Conservation (phyloP, 2,329 filamentous ascomycete genomes). For the Chaetomiaceae sp. region DNA sequence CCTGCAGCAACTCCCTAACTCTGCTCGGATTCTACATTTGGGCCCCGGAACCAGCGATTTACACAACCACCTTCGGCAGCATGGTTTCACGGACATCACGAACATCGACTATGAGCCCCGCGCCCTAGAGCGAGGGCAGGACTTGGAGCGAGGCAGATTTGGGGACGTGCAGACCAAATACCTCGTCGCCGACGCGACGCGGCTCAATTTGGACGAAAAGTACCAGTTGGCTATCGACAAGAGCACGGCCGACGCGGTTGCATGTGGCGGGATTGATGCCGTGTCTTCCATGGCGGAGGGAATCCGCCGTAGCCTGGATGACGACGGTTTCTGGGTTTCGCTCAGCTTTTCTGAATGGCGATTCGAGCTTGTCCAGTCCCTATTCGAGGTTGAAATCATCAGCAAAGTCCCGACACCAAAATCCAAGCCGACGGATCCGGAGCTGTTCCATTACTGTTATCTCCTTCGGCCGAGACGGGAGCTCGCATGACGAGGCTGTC, state of each 20-base stretch:
- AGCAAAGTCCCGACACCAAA: conserved; percentile 42
- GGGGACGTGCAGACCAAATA: conserved; percentile 43
- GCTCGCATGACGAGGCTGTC: background rate
- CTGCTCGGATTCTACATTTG: conserved; percentile 41
- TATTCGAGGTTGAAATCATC: conserved; percentile 40
- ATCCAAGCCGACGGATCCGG: conserved; percentile 39
- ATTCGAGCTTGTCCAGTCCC: conserved; percentile 32
- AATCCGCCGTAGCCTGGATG: conserved; percentile 34
- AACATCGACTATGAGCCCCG: conserved; percentile 50
- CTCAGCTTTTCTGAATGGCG: conserved; percentile 43
- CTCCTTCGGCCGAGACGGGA: conserved; percentile 33
- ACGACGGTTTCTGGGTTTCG: conserved; percentile 43
- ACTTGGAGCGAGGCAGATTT: conserved; percentile 39
- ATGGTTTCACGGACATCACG: conserved; percentile 41
- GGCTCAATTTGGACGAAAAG: conserved; percentile 27
- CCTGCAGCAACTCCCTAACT: conserved; percentile 29
- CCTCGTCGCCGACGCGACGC: conserved; percentile 43
- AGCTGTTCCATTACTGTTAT: conserved; percentile 45
- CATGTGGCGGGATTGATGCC: conserved; percentile 40
- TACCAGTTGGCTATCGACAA: conserved; percentile 48
- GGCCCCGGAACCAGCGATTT: conserved; percentile 49
- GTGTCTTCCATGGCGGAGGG: conserved; percentile 38
- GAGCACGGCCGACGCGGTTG: conserved; percentile 46
- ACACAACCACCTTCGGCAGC: conserved; percentile 42
- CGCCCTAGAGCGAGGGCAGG: conserved; percentile 40